Evolutionary conservation across 2,329 filamentous ascomycete genomes (phyloP).

Genomic region (Apiospora marii): DNA sequence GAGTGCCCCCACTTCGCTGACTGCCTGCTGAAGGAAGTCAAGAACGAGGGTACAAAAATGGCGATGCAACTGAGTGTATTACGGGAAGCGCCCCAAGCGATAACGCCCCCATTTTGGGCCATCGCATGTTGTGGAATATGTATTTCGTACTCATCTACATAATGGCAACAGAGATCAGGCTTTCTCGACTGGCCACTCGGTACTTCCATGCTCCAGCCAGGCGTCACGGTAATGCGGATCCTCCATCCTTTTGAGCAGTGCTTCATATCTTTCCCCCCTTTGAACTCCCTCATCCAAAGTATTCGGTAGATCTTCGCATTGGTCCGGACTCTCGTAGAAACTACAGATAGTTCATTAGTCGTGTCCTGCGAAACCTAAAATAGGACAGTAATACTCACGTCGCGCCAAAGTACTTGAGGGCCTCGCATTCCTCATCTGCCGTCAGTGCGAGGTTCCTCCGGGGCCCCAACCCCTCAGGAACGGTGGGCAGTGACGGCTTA

Average conservation of each 20-base stretch:
- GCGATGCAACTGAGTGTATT: no score
- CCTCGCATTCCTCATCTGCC: slow-evolving; percentile 6
- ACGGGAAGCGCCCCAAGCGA: no score
- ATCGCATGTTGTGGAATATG: background rate
- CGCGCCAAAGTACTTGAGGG: background rate
- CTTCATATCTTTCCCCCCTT: slow-evolving; percentile 6
- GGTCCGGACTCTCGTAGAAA: background rate
- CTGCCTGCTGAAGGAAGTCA: no score
- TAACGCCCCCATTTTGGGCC: background rate
- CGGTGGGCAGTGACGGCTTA: background rate
- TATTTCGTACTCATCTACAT: background rate
- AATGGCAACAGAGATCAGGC: background rate
- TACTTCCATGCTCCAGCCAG: background rate
- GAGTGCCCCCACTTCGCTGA: no score
- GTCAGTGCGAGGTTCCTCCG: background rate
- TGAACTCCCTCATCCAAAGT: background rate
- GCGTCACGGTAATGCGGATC: background rate
- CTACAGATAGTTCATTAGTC: background rate
- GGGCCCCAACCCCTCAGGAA: background rate
- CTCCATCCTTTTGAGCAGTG: slow-evolving; percentile 16
- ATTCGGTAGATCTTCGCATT: slow-evolving; percentile 12
- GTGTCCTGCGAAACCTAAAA: background rate
- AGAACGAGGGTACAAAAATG: no score
- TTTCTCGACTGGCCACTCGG: background rate
- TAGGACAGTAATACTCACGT: background rate